Conservation (phyloP, 1,284 basidiomycete genomes). For the Cutaneotrichosporon cyanovorans region DNA sequence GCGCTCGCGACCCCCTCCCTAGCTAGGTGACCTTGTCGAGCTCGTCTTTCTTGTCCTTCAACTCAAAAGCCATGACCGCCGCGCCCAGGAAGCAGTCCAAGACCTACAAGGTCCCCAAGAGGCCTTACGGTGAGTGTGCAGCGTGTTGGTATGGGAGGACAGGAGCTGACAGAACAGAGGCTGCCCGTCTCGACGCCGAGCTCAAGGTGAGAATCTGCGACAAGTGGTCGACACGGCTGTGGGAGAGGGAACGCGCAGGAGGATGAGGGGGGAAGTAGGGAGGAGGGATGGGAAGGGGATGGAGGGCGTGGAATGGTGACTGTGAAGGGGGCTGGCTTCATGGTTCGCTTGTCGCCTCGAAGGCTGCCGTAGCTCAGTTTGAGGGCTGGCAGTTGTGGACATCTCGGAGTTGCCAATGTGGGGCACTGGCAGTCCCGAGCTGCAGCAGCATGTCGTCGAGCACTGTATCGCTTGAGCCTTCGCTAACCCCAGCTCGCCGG, state of each 20-base stretch:
- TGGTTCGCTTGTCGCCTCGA: no score
- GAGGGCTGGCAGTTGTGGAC: no score
- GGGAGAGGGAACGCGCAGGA: no score
- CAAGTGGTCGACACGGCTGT: neutral
- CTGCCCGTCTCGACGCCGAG: constrained; percentile 97
- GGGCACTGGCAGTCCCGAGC: neutral
- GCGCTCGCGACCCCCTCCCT: no score
- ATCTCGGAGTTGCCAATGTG: neutral
- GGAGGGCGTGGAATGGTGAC: no score
- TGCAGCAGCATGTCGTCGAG: no score
- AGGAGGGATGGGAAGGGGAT: no score
- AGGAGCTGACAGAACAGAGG: constrained; percentile 61
- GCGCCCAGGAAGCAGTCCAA: constrained; percentile 34
- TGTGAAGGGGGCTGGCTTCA: no score
- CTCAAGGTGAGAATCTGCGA: constrained; percentile 64
- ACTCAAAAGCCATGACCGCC: neutral
- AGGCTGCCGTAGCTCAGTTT: no score
- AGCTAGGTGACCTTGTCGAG: neutral
- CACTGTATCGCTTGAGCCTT: no score
- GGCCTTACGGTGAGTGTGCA: neutral
- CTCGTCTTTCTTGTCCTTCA: neutral
- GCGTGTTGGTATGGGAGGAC: constrained; percentile 76
- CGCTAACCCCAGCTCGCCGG: constrained; percentile 69
- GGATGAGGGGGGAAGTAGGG: no score
- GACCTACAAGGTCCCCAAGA: constrained; percentile 61